Evolutionary conservation across 202 grass and related monocot species (phyloP), one percentile per base, ranked within the genome.

Genomic region (Zoysia matrella): DNA sequence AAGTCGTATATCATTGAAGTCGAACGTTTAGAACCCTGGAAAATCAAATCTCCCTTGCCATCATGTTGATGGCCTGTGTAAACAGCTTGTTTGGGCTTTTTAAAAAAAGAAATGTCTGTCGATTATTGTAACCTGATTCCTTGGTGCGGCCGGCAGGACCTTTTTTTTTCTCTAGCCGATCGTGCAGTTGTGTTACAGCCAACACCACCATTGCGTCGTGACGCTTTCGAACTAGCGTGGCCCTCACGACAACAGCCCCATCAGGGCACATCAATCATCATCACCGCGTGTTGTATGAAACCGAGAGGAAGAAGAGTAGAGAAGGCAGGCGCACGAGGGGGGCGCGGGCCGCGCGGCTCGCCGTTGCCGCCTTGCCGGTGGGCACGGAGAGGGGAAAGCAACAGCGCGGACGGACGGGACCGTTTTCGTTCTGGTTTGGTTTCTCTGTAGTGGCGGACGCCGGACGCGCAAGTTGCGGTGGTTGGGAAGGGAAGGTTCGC

Each of bases 401-500:
- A 22, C 22, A 22, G 22, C 22, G 22, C 22, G 22, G 22, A 22
- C 22, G 22, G 42, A 67, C 8, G 1, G 45, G 67, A 18, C 72
- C 43, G 5, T 16, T 6, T 49, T 36, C 0, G 56, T 1, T 49
- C 48, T 61, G 44, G 60, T 45, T 75, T 22, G 22, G 22, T 22
- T 22, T 22, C 22, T 22, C 22, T 22, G 46, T 75, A 76, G 44
- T 39, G 8, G 71, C 22, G 22, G 63, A 16, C 14, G 8, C 52
- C 3, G 3, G 55, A 47, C 56, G 45, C 13, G 57, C 60, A 77
- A 65, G 60, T 77, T 51, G 74, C 60, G 6, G 30, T 49, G 47
- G 74, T 41, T 43, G 75, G 75, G 36, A 0, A n/a, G 58, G 60
- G 61, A 78, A 44, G 75, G 75, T 78, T 53, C 75, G 0, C 61